These are phyloP conservation scores for Euphrasia confusa DNA, from an alignment of 257 asterid species.

Conservation along the genomic window DNA sequence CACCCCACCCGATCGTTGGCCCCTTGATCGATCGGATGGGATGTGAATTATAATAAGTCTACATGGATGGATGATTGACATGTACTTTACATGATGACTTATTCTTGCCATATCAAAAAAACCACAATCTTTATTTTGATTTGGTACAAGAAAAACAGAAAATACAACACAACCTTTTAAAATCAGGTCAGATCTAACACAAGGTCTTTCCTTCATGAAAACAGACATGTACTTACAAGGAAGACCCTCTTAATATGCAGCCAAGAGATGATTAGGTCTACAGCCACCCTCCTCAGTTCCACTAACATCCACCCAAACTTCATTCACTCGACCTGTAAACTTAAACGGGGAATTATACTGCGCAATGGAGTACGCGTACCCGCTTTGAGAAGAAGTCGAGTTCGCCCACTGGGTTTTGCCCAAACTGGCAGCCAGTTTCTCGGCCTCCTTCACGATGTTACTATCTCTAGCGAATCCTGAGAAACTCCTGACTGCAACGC, in stretches of 20 bases:
- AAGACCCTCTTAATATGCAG: conserved; percentile 32
- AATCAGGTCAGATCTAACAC: too few relatives aligned
- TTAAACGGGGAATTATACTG: conserved; percentile 68
- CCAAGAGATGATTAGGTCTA: conserved; percentile 31
- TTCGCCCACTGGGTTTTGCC: conserved; percentile 67
- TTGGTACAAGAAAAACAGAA: too few relatives aligned
- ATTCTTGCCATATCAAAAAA: too few relatives aligned
- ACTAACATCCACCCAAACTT: conserved; percentile 79
- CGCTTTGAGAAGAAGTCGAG: conserved; percentile 40
- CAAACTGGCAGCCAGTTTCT: conserved; percentile 65
- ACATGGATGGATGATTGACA: too few relatives aligned
- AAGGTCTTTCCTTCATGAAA: too few relatives aligned
- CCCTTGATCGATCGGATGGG: too few relatives aligned
- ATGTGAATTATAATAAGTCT: too few relatives aligned
- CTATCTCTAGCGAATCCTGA: conserved; percentile 76
- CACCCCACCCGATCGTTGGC: too few relatives aligned
- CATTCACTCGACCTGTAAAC: conserved; percentile 56
- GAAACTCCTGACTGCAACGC: conserved; percentile 74
- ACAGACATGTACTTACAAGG: too few relatives aligned
- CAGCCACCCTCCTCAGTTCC: conserved; percentile 53
- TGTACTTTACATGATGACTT: too few relatives aligned
- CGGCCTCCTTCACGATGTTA: conserved; percentile 75
- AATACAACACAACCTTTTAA: too few relatives aligned
- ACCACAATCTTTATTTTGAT: too few relatives aligned
- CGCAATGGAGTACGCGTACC: conserved; percentile 68